Evolutionary conservation across 2,329 filamentous ascomycete genomes (phyloP).

Genomic region (Claviceps pazoutovae): DNA sequence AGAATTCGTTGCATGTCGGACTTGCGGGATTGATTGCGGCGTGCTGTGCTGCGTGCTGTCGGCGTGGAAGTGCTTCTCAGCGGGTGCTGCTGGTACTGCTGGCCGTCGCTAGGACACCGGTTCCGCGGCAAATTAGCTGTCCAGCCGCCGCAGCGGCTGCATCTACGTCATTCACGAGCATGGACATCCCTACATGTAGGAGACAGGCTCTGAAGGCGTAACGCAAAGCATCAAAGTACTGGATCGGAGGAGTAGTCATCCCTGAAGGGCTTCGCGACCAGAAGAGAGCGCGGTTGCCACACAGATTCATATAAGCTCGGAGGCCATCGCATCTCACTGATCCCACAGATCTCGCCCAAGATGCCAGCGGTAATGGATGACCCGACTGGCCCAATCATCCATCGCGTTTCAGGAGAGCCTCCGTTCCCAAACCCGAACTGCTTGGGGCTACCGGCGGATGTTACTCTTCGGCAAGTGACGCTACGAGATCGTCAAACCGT

Average conservation of each 20-base stretch:
- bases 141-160: not conserved
- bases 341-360: conserved; percentile 9
- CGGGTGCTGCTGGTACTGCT: not conserved
- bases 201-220: not conserved
- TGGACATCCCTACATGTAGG: not conserved
- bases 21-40: not conserved
- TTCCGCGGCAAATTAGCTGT: not conserved
- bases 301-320: not conserved
- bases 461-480: conserved; percentile 63
- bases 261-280: not conserved
- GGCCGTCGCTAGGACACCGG: no score
- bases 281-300: not conserved
- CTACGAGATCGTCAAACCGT: conserved; percentile 72
- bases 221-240: not conserved
- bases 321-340: not conserved
- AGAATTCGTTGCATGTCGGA: not conserved
- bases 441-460: conserved; percentile 51
- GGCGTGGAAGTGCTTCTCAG: not conserved
- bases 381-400: conserved; percentile 55
- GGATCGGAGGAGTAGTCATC: not conserved
- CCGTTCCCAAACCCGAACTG: conserved; percentile 50
- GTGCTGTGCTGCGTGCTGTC: not conserved
- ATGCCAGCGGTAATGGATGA: conserved; percentile 71
- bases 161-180: not conserved
- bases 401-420: conserved; percentile 50